phyloP scores from a whole-genome alignment of 1,284 basidiomycete genomes.

The Pseudozyma sp. region DNA sequence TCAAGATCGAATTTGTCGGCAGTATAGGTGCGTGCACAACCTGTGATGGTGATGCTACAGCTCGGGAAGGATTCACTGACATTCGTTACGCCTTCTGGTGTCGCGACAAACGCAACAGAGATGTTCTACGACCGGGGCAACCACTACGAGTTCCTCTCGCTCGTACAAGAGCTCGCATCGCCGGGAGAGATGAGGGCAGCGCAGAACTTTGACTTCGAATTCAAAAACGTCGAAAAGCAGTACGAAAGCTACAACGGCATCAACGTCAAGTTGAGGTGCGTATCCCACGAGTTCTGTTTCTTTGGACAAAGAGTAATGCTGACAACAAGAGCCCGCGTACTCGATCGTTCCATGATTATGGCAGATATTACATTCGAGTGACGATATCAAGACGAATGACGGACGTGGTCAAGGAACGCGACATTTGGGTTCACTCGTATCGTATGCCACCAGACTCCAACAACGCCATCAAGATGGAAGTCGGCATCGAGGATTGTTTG shows the following conservation, averaged over 20 bases:
- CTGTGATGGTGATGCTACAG: too few relatives aligned
- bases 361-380: slow-evolving; percentile 86
- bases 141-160: slow-evolving; percentile 95
- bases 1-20: slow-evolving; percentile 97
- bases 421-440: slow-evolving; percentile 97
- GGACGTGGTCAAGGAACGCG: slow-evolving; percentile 90
- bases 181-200: slow-evolving; percentile 94
- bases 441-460: slow-evolving; percentile 98
- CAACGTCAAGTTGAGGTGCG: slow-evolving; percentile 85
- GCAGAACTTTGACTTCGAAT: slow-evolving; percentile 93
- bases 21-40: slow-evolving; percentile 80
- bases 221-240: slow-evolving; percentile 99
- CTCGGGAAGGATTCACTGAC: background rate
- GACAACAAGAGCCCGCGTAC: background rate
- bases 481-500: slow-evolving; percentile 97
- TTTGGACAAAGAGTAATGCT: background rate
- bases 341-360: background rate
- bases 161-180: slow-evolving; percentile 92
- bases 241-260: slow-evolving; percentile 98
- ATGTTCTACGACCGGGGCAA: slow-evolving; percentile 96
- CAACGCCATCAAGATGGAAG: slow-evolving; percentile 99
- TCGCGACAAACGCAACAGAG: slow-evolving; percentile 72
- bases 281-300: background rate
- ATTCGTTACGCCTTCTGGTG: background rate
- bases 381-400: slow-evolving; percentile 89